Base-by-base conservation (phyloP, 1,284 basidiomycete species). In the Agroathelia rolfsii region DNA sequence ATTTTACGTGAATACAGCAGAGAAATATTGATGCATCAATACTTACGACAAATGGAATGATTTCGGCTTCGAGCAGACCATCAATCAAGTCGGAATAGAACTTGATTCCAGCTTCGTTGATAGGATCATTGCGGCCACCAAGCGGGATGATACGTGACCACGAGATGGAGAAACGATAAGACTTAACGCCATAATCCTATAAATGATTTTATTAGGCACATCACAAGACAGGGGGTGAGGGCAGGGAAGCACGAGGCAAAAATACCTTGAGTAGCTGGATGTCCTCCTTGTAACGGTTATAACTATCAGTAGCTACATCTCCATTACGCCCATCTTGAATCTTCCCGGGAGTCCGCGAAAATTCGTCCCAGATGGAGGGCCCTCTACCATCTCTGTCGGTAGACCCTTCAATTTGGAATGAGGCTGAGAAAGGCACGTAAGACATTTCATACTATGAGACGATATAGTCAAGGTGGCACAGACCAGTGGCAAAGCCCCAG, bases 121-220 rank as follows among this genome's bases (percentile, higher is more conserved):
- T 54, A n/a, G 75, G 72, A 49, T 85, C 79, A 37, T 76, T 62
- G 17, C 75, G 65, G 18, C 82, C 77, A 8, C 74, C 76, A 21
- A 72, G 56, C 4, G 77, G 77, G 34, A 85, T 78, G 41, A 86
- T 65, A 21, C 82, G 63, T 6, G 75, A 69, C 83, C 82, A 86
- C 4, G 81, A 66, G 27, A 87, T 57, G 8, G 77, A 83, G 55
- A 87, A 83, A n/a, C 74, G 61, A 42, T 69, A 70, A 1, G 72
- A 58, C 37, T 71, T 76, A 30, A 67, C 72, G 12, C 72, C 71
- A 35, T 77, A 73, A 16, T 56, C 45, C 30, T n/a, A n/a, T n/a
- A n/a, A n/a, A n/a, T n/a, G n/a, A n/a, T n/a, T n/a, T n/a, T n/a
- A n/a, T n/a, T n/a, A n/a, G n/a, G n/a, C n/a, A n/a, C n/a, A n/a